Conservation (phyloP, 495 filamentous ascomycete species). For the Glarea lozoyensis region DNA sequence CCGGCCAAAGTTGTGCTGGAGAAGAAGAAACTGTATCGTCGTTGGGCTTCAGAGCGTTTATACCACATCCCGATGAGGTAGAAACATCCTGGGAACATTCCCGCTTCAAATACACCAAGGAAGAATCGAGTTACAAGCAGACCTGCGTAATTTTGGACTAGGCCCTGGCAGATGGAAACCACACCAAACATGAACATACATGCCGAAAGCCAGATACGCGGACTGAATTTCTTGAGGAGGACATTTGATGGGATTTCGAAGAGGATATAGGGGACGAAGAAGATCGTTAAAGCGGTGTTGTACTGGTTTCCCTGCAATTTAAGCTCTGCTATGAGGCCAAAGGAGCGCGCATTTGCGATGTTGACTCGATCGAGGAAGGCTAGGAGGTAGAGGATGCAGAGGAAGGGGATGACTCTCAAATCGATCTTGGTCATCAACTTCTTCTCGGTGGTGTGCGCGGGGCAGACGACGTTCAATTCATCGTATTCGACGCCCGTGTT, state of each 20-base stretch:
- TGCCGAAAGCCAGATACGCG: constrained; percentile 68
- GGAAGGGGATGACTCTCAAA: constrained; percentile 66
- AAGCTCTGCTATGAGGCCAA: constrained; percentile 38
- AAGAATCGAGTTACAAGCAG: constrained; percentile 80
- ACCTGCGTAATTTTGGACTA: constrained; percentile 70
- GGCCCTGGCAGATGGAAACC: constrained; percentile 66
- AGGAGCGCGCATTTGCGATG: constrained; percentile 31
- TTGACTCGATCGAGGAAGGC: constrained; percentile 82
- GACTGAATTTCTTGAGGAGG: constrained; percentile 70
- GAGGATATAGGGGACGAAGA: constrained; percentile 87
- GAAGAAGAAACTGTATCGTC: constrained; percentile 88
- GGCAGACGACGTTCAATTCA: constrained; percentile 34
- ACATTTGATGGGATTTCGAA: constrained; percentile 89
- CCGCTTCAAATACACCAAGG: constrained; percentile 78
- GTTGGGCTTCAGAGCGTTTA: constrained; percentile 74
- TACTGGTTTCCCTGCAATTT: constrained; percentile 19
- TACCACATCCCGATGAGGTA: constrained; percentile 62
- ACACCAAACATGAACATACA: constrained; percentile 84
- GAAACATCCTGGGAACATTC: constrained; percentile 85
- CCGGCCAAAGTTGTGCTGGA: constrained; percentile 71
- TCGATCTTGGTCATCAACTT: constrained; percentile 72
- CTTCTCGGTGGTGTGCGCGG: constrained; percentile 61
- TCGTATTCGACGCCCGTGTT: constrained; percentile 22
- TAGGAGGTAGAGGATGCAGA: constrained; percentile 75
- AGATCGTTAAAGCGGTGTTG: constrained; percentile 31